These are phyloP conservation scores for Xylaria grammica DNA, from an alignment of 495 filamentous ascomycete genomes.

Conservation along the genomic window DNA sequence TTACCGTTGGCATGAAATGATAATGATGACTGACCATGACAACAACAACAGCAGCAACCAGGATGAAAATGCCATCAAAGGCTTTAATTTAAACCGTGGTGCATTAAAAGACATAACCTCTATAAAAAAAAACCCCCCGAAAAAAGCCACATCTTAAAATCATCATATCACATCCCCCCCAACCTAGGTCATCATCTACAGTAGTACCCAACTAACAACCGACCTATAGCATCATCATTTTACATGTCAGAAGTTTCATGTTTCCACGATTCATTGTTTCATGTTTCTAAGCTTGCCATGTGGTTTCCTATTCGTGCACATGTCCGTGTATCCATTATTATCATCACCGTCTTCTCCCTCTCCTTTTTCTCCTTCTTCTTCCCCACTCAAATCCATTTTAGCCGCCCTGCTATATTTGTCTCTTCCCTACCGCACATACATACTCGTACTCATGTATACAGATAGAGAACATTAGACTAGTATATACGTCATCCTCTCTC, in stretches of 20 bases:
- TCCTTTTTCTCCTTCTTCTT: not conserved
- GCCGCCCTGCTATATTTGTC: conserved; percentile 23
- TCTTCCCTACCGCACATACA: not conserved
- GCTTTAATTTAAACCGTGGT: too few species aligned
- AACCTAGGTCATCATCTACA: not conserved
- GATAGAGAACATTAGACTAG: not conserved
- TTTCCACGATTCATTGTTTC: conserved; percentile 39
- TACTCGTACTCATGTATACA: not conserved
- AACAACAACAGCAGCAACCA: too few species aligned
- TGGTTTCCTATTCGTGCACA: not conserved
- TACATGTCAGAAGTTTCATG: conserved; percentile 28
- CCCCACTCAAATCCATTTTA: not conserved
- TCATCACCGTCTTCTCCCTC: not conserved
- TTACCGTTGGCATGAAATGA: too few species aligned
- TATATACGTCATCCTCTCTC: not conserved
- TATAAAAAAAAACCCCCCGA: too few species aligned
- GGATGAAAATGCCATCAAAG: too few species aligned
- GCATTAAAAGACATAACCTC: too few species aligned
- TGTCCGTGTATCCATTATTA: too few species aligned
- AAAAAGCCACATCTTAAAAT: too few species aligned
- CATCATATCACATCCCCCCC: conserved; percentile 7
- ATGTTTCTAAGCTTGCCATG: conserved; percentile 33
- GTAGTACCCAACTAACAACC: too few species aligned
- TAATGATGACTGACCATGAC: too few species aligned
- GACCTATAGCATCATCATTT: too few species aligned